Evolutionary conservation across 2,329 filamentous ascomycete species (phyloP), one percentile per base, ranked within the genome.

Genomic region (Fusarium hostae): DNA sequence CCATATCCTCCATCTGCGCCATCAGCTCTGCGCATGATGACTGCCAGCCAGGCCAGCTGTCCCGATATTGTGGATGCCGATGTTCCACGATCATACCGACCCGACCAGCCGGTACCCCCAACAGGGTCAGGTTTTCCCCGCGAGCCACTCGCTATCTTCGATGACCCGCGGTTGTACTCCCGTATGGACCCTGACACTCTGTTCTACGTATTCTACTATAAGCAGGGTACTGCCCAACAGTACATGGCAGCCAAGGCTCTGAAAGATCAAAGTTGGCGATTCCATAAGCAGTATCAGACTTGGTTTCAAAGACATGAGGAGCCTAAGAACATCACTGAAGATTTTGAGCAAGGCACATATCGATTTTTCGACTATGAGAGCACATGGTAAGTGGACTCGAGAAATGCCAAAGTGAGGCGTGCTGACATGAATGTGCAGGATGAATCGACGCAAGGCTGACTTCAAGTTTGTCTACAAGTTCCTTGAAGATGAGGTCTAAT

Each of bases 291-390:
- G 82, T 99, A 99, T 80, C 96, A 97, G 82, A 99, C 96, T 2
- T 99, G 96, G 96, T 99, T 99, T 79, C 96, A 99, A 82, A 89
- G 96, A 56, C 96, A 99, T 75, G 96, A 99, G 79, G 96, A 99
- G 84, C 96, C 96, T 22, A 99, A 99, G 86, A 95, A 91, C 76
- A 99, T 99, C 78, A 98, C 96, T 1, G 96, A 99, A 82, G 96
- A 99, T 83, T 98, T 94, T 79, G 96, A 99, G 84, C 96, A 99
- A 83, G 96, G 96, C 70, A 99, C 96, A 28, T 99, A 99, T 85
- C 91, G 96, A 55, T 99, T 99, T 86, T 99, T 99, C 82, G 96
- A 99, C 83, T 99, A 99, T 80, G 96, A 99, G 84, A 97, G 94
- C 82, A 99, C 96, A 79, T 99, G 96, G 96, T 98, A 84, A 83